phyloP scores from a whole-genome alignment of 2,329 filamentous ascomycete genomes.

The Venturiaceae sp. region DNA sequence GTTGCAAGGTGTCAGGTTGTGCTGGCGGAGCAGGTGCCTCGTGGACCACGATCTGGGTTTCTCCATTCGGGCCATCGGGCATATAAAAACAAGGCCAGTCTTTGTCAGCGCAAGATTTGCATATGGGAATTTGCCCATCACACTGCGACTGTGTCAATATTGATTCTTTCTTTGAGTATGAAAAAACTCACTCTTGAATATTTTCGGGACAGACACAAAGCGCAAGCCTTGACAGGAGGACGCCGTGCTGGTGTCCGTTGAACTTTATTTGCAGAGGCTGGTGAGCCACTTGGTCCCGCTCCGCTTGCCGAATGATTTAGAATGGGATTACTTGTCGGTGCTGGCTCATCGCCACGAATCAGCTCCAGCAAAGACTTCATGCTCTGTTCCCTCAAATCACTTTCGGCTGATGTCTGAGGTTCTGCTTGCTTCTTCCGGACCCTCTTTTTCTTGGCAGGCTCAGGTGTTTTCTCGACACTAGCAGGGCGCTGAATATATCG shows the following conservation, averaged over 20 bases:
- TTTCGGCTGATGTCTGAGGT: conserved; percentile 24
- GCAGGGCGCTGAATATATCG: conserved; percentile 2
- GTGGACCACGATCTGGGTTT: conserved; percentile 7
- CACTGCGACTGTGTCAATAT: conserved; percentile 15
- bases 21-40: conserved; percentile 11
- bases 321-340: not conserved
- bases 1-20: not conserved
- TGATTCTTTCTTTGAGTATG: not conserved
- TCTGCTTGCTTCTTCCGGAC: conserved; percentile 9
- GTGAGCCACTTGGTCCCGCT: not conserved
- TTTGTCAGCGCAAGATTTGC: conserved; percentile 24
- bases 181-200: not conserved
- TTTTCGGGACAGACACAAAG: conserved; percentile 1
- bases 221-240: not conserved
- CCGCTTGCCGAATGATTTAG: not conserved
- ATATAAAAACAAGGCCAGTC: conserved; percentile 23
- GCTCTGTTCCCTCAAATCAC: conserved; percentile 25
- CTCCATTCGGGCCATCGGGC: conserved; percentile 11
- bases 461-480: conserved; percentile 8
- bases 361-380: conserved; percentile 25
- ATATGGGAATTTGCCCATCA: conserved; percentile 23
- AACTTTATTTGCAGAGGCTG: not conserved
- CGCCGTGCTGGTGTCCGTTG: not conserved
- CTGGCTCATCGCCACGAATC: conserved; percentile 17
- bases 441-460: conserved; percentile 11